Base-by-base conservation (phyloP, 177 flowering plant genomes). In the Vitis hybrid region DNA sequence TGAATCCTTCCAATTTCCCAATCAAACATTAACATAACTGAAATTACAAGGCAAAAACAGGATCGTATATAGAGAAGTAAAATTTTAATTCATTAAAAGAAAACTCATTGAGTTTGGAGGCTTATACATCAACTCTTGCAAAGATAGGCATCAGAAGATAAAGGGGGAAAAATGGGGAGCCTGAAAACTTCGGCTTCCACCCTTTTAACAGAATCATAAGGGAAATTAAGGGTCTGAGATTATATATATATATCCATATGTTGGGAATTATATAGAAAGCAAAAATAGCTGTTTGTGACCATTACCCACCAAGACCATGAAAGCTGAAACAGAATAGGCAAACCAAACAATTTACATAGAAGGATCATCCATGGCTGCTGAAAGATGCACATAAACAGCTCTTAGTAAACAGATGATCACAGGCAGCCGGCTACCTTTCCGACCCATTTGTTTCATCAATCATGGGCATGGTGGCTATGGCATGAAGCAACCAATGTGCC, bases 301-400 rank as follows among this genome's bases (percentile, higher is more conserved):
- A 64, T 60, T 48, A 50, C 65, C 78, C 81, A 70, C 67, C 73
- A 58, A 68, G 65, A 75, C 78, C 77, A 75, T 68, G 75, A 76
- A 66, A 70, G 71, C 60, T 68, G 80, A 64, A 75, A 73, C 67
- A 65, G 65, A 62, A 65, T 63, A 68, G 67, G 81, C 70, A 81
- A 76, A 78, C 75, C 59, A 68, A 60, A 55, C 64, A 76, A 82
- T 81, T 71, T 81, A 82, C 86, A 85, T 26, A 71, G 62, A 74
- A 61, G 14, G 80, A 82, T 77, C 90, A 82, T 81, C 88, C 81
- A 83, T 77, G 89, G 89, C 91, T 82, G 89, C 86, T 67, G 74
- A 68, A 7, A 60, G 76, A 78, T 83, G 76, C 79, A 82, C 82
- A 84, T 69, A 80, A 69, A 81, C 88, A 85, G 88, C 89, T 68